phyloP scores from a whole-genome alignment of 345 rosid genomes.

The Populus pruinosa region DNA sequence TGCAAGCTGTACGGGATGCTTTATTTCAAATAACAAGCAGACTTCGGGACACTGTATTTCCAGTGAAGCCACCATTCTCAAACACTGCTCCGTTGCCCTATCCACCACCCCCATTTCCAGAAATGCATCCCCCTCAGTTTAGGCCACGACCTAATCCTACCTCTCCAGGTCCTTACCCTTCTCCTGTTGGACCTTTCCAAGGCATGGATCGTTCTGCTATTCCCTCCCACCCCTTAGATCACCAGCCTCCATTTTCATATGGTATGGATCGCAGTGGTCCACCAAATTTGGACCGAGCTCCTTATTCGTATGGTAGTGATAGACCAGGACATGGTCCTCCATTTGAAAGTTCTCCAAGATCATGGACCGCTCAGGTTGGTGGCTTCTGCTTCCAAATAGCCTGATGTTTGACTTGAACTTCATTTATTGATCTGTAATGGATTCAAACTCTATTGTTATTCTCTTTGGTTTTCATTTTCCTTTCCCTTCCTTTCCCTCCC shows the following conservation, averaged over 20 bases:
- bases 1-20: constrained; percentile 72
- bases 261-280: constrained; percentile 37
- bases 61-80: constrained; percentile 43
- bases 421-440: no score
- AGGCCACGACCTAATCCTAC: constrained; percentile 64
- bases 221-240: constrained; percentile 42
- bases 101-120: constrained; percentile 55
- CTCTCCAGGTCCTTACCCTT: constrained; percentile 54
- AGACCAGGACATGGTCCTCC: constrained; percentile 63
- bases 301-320: constrained; percentile 44
- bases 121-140: constrained; percentile 61
- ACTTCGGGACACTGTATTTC: constrained; percentile 63
- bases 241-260: constrained; percentile 32
- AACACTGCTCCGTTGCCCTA: constrained; percentile 49
- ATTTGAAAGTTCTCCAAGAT: constrained; percentile 70
- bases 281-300: constrained; percentile 35
- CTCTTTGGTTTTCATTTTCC: constrained; percentile 3
- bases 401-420: no score
- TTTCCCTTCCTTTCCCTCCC: constrained; percentile 7
- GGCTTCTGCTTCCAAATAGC: constrained; percentile 7
- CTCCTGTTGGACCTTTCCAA: constrained; percentile 53
- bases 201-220: constrained; percentile 39
- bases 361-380: constrained; percentile 66
- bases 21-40: constrained; percentile 70
- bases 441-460: not conserved